phyloP scores from a whole-genome alignment of 352 stramenopile species.

The Globisporangium camurandrum region DNA sequence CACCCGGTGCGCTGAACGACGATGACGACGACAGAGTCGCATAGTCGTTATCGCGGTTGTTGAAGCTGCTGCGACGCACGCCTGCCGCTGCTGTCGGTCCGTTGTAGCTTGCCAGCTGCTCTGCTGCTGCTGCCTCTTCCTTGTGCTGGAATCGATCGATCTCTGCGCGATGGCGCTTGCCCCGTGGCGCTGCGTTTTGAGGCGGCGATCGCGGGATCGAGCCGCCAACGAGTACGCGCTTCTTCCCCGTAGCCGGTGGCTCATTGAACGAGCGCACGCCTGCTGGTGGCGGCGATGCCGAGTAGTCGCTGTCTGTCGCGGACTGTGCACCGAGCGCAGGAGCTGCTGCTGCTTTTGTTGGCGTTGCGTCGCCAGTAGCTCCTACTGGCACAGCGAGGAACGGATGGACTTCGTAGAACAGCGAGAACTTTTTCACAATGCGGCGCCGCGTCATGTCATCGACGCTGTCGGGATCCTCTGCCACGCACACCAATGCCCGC shows the following conservation, averaged over 20 bases:
- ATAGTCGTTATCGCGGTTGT: no score
- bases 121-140: constrained; percentile 1
- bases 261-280: constrained; percentile 4
- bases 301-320: not conserved
- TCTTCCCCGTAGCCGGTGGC: constrained; percentile 3
- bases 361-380: not conserved
- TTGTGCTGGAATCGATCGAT: constrained; percentile 10
- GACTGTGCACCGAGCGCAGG: not conserved
- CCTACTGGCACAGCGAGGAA: constrained; percentile 1
- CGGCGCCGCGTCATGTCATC: constrained; percentile 5
- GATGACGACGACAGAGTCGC: no score
- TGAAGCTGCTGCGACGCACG: no score
- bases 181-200: not conserved
- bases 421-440: constrained; percentile 14
- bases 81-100: no score
- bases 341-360: not conserved
- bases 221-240: constrained; percentile 6
- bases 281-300: constrained; percentile 6
- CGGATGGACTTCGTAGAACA: constrained; percentile 15
- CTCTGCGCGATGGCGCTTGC: constrained; percentile 11
- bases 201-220: constrained; percentile 3
- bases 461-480: not conserved
- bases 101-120: not conserved
- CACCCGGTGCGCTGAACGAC: not conserved
- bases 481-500: constrained; percentile 4